Percentiles rank a stretch among this genome's conserved stretches.
Conservation (phyloP, 768 basidiomycete genomes). For the Tulasnella sp. region DNA sequence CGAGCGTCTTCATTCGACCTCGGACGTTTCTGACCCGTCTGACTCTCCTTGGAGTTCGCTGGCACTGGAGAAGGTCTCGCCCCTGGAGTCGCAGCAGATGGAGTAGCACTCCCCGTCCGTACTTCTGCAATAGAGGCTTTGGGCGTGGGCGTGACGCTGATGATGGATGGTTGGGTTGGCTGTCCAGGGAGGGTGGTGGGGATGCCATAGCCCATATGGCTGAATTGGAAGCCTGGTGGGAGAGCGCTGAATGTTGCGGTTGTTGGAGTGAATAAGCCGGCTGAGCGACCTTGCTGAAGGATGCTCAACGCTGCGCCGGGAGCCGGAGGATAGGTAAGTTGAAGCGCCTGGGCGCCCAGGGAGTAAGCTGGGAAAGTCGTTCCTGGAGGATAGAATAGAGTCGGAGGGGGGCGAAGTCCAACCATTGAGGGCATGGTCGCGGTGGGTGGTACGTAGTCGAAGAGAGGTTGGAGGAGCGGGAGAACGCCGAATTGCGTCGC, state of each 20-base stretch:
- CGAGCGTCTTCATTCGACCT: not conserved
- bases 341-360: conserved; percentile 1
- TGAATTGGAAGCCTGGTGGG: conserved; percentile 8
- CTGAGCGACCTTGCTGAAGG: conserved; percentile 7
- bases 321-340: conserved; percentile 1
- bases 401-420: conserved; percentile 15
- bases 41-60: not conserved
- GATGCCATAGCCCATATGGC: not conserved
- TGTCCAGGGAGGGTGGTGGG: not conserved
- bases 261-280: conserved; percentile 7
- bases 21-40: conserved; percentile 1
- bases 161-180: not conserved
- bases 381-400: conserved; percentile 1
- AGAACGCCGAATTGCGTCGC: conserved; percentile 88
- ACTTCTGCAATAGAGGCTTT: not conserved
- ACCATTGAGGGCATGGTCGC: conserved; percentile 58
- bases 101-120: not conserved
- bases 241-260: conserved; percentile 5
- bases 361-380: not conserved
- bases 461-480: conserved; percentile 74
- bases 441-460: conserved; percentile 83
- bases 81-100: not conserved
- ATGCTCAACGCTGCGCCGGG: conserved; percentile 10
- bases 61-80: not conserved
- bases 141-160: not conserved